phyloP scores from a whole-genome alignment of 179 eudicot genomes.

The Silene noctiflora region DNA sequence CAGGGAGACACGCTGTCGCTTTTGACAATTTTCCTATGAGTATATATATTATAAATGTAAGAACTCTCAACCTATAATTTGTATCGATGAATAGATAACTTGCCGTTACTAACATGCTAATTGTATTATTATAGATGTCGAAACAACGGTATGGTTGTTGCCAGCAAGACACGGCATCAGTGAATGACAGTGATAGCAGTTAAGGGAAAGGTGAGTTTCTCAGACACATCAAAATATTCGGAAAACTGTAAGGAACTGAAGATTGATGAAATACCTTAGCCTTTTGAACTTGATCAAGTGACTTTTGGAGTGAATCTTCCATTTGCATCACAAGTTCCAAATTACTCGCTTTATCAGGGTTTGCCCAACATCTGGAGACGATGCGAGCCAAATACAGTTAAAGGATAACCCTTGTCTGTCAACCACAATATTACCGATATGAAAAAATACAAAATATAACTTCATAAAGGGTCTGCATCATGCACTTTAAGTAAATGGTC shows the following conservation, averaged over 20 bases:
- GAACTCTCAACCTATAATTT: neutral
- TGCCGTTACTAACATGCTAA: neutral
- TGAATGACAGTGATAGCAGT: neutral
- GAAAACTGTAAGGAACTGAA: neutral
- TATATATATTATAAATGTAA: neutral
- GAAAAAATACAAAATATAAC: too few relatives aligned
- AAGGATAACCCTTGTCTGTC: neutral
- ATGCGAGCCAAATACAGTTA: neutral
- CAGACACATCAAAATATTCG: neutral
- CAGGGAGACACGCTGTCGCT: slow-evolving; percentile 28
- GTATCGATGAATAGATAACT: neutral
- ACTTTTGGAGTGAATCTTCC: slow-evolving; percentile 44
- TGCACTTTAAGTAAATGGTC: too few relatives aligned
- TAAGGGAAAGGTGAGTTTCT: neutral
- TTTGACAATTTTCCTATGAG: slow-evolving; percentile 37
- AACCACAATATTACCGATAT: neutral
- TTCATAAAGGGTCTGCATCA: too few relatives aligned
- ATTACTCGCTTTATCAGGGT: slow-evolving; percentile 34
- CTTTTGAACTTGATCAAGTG: slow-evolving; percentile 36
- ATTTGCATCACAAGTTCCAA: slow-evolving; percentile 42
- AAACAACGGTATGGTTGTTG: neutral
- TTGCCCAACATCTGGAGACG: slow-evolving; percentile 43
- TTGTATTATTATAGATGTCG: neutral
- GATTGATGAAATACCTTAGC: slow-evolving; percentile 36
- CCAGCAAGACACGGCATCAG: neutral